A percentile compares a stretch with the other conserved stretches of the same genome.
Evolutionary conservation across 768 basidiomycete species (phyloP).

Genomic region (Phylloporus sp.): DNA sequence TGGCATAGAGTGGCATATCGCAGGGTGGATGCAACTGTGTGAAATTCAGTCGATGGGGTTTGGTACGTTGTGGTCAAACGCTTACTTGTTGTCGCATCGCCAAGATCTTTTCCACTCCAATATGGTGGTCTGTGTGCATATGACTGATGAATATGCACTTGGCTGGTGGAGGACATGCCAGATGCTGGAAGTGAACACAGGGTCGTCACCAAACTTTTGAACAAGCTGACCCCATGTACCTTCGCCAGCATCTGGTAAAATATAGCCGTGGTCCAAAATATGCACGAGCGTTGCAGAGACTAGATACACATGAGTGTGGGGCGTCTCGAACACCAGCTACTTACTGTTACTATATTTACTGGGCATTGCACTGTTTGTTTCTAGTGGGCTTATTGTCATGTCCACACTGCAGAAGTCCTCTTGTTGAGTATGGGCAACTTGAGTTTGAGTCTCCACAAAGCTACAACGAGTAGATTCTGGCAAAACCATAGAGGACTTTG

Average conservation of each 20-base stretch:
- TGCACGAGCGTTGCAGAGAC: slow-evolving; percentile 75
- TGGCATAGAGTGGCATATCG: slow-evolving; percentile 62
- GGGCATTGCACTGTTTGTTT: slow-evolving; percentile 86
- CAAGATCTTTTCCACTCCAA: slow-evolving; percentile 76
- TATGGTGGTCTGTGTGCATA: slow-evolving; percentile 90
- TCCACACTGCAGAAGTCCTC: slow-evolving; percentile 51
- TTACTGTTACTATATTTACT: slow-evolving; percentile 84
- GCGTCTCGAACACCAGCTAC: background rate
- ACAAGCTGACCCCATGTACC: slow-evolving; percentile 89
- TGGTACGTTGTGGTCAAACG: background rate
- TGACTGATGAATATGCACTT: slow-evolving; percentile 87
- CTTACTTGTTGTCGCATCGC: slow-evolving; percentile 63
- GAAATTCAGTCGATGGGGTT: background rate
- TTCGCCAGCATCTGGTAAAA: slow-evolving; percentile 89
- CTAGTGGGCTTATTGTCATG: slow-evolving; percentile 71
- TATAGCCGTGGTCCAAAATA: slow-evolving; percentile 65
- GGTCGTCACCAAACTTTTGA: slow-evolving; percentile 67
- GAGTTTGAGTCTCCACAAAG: slow-evolving; percentile 38
- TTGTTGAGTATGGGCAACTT: background rate
- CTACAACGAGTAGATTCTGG: slow-evolving; percentile 32
- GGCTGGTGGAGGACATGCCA: slow-evolving; percentile 58
- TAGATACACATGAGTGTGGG: slow-evolving; percentile 25
- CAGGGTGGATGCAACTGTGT: slow-evolving; percentile 62
- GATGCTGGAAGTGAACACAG: slow-evolving; percentile 34
- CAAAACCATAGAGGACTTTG: slow-evolving; percentile 11